Percentiles rank a stretch among this genome's conserved stretches.
These are phyloP conservation scores for Kazachstania kunashirensis DNA, from an alignment of 805 yeast species.

Conservation along the genomic window DNA sequence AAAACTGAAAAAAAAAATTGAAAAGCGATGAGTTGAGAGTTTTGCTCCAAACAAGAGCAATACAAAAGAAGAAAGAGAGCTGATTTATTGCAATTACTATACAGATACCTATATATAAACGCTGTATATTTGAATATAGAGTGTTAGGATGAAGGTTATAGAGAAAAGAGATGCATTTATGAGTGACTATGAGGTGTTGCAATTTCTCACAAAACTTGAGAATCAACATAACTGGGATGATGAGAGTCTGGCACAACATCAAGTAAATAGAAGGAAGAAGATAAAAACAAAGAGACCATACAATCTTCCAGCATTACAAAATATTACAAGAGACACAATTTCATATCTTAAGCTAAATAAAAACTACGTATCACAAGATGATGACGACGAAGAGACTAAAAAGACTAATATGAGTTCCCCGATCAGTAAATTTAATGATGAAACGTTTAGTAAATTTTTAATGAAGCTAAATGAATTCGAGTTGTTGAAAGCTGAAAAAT, in stretches of 20 bases:
- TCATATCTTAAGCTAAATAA: conserved; percentile 19
- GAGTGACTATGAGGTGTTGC: conserved; percentile 47
- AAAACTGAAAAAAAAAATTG: no score
- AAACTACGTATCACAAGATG: conserved; percentile 12
- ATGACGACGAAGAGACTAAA: conserved; percentile 10
- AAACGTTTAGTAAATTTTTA: conserved; percentile 26
- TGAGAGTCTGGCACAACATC: conserved; percentile 8
- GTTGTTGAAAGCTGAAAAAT: conserved; percentile 70
- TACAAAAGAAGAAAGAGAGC: no score
- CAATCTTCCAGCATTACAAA: conserved; percentile 30
- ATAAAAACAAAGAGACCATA: conserved; percentile 23
- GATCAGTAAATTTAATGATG: conserved; percentile 22
- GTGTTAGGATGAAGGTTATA: conserved; percentile 33
- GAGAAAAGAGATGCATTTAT: conserved; percentile 43
- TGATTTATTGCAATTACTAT: no score
- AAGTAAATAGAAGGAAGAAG: conserved; percentile 17
- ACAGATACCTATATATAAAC: no score
- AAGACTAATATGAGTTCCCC: conserved; percentile 13
- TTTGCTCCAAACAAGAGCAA: no score
- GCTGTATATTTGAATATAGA: no score
- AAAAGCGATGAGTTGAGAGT: no score
- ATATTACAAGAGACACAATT: conserved; percentile 29
- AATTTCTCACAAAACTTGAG: conserved; percentile 39
- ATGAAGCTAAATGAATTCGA: conserved; percentile 32
- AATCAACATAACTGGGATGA: conserved; percentile 30